Percentiles rank a stretch among this genome's conserved stretches.
Evolutionary conservation across 371 early-diverging fungal species (phyloP).

Genomic region (Mucor ambiguus): DNA sequence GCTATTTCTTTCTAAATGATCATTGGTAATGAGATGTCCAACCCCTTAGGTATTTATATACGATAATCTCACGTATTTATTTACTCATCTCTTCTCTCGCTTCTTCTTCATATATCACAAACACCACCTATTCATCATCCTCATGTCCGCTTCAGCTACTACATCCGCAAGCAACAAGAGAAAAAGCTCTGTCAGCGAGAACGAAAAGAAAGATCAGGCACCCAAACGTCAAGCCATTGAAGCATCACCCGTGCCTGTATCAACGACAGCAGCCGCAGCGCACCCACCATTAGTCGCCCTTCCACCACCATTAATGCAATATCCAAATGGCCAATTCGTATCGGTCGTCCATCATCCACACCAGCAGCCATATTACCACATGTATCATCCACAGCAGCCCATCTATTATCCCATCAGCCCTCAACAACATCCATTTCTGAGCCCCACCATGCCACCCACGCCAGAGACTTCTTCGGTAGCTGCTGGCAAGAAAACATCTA

Average conservation of each 20-base stretch:
- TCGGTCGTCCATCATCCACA: slow-evolving; percentile 10
- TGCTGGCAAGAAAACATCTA: slow-evolving; percentile 31
- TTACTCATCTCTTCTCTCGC: slow-evolving; percentile 6
- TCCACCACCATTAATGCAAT: slow-evolving; percentile 26
- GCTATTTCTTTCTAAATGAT: slow-evolving; percentile 12
- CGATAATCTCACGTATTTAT: background rate
- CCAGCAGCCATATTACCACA: slow-evolving; percentile 12
- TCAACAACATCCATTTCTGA: slow-evolving; percentile 16
- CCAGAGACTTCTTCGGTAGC: slow-evolving; percentile 17
- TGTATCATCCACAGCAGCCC: slow-evolving; percentile 18
- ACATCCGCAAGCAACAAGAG: slow-evolving; percentile 6
- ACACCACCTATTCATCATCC: background rate
- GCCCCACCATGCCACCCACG: slow-evolving; percentile 18
- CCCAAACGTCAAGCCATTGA: slow-evolving; percentile 10
- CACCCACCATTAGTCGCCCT: slow-evolving; percentile 9
- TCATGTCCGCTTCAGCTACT: background rate
- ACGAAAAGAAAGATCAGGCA: background rate
- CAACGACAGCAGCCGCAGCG: background rate
- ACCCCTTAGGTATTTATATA: slow-evolving; percentile 7
- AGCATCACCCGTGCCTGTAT: background rate
- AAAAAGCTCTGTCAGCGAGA: slow-evolving; percentile 8
- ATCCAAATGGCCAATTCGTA: slow-evolving; percentile 22
- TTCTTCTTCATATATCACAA: background rate
- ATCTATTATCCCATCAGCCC: slow-evolving; percentile 23
- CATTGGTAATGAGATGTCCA: slow-evolving; percentile 14